These are phyloP conservation scores for Schwanniomyces vanrijiae DNA, from an alignment of 805 yeast species.

Conservation along the genomic window DNA sequence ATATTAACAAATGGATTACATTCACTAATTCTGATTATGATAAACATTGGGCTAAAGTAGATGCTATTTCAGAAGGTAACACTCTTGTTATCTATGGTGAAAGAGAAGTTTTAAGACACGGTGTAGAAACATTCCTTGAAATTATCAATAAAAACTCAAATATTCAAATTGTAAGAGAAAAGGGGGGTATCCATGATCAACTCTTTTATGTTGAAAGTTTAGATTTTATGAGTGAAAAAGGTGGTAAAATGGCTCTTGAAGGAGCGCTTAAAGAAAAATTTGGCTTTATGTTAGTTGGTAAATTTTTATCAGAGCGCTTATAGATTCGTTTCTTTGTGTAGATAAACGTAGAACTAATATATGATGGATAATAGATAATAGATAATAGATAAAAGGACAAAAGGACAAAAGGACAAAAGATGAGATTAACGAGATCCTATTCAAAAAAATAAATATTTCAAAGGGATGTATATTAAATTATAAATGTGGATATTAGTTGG, in stretches of 20 bases:
- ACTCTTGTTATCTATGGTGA: constrained; percentile 30
- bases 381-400: too few relatives aligned
- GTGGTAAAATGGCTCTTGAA: constrained; percentile 19
- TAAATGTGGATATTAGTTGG: too few relatives aligned
- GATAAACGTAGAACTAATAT: background rate
- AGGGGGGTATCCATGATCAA: constrained; percentile 37
- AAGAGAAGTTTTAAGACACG: constrained; percentile 31
- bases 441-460: too few relatives aligned
- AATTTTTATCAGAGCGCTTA: constrained; percentile 11
- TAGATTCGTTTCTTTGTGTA: background rate
- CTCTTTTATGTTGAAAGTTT: constrained; percentile 33
- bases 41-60: constrained; percentile 26
- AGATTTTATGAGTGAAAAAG: constrained; percentile 24
- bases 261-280: constrained; percentile 16
- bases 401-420: too few relatives aligned
- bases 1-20: constrained; percentile 16
- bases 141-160: constrained; percentile 17
- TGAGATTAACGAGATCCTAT: too few relatives aligned
- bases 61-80: constrained; percentile 19
- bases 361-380: background rate
- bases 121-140: constrained; percentile 24
- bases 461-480: too few relatives aligned
- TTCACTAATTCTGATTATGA: constrained; percentile 23
- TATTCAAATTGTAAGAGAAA: constrained; percentile 21
- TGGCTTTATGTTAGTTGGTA: constrained; percentile 12